Percentiles rank a stretch among this genome's conserved stretches.
phyloP scores from a whole-genome alignment of 768 basidiomycete species.

The Basidioascus undulatus region DNA sequence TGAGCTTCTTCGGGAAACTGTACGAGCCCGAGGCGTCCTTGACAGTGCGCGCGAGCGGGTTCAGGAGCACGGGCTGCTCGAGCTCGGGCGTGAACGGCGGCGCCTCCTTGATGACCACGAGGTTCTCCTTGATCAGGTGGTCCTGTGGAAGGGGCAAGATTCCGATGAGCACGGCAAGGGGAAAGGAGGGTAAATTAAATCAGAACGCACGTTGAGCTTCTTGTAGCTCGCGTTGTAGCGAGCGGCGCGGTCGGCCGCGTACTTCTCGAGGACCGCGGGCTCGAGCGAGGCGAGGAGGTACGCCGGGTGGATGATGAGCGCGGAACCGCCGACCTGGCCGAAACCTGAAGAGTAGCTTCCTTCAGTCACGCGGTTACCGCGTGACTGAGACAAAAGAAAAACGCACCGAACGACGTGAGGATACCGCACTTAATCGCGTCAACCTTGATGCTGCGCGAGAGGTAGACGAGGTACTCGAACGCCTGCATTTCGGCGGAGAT shows the following conservation, averaged over 20 bases:
- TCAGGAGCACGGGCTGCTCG: slow-evolving; percentile 65
- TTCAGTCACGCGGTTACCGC: background rate
- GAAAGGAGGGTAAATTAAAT: background rate
- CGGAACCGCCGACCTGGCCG: slow-evolving; percentile 84
- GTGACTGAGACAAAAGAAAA: no score
- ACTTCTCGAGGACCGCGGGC: slow-evolving; percentile 49
- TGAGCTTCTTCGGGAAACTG: slow-evolving; percentile 43
- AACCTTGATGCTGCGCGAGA: slow-evolving; percentile 83
- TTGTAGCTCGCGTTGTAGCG: slow-evolving; percentile 50
- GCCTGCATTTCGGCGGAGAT: slow-evolving; percentile 45
- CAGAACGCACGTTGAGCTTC: slow-evolving; percentile 11
- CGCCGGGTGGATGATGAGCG: slow-evolving; percentile 68
- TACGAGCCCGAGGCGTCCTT: slow-evolving; percentile 67
- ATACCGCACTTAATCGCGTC: slow-evolving; percentile 40
- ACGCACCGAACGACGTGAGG: slow-evolving; percentile 20
- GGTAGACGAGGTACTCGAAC: slow-evolving; percentile 82
- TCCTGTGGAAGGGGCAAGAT: background rate
- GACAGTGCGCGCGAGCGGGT: slow-evolving; percentile 60
- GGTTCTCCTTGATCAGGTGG: slow-evolving; percentile 12
- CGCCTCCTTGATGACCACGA: slow-evolving; percentile 83
- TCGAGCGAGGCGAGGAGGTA: slow-evolving; percentile 69
- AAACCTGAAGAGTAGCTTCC: slow-evolving; percentile 60
- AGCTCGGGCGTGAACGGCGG: slow-evolving; percentile 72
- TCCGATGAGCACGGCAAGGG: slow-evolving; percentile 3
- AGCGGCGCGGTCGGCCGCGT: slow-evolving; percentile 38